Evolutionary conservation across 352 stramenopile species (phyloP), one percentile per base, ranked within the genome.

Genomic region (Globisporangium viniferum): DNA sequence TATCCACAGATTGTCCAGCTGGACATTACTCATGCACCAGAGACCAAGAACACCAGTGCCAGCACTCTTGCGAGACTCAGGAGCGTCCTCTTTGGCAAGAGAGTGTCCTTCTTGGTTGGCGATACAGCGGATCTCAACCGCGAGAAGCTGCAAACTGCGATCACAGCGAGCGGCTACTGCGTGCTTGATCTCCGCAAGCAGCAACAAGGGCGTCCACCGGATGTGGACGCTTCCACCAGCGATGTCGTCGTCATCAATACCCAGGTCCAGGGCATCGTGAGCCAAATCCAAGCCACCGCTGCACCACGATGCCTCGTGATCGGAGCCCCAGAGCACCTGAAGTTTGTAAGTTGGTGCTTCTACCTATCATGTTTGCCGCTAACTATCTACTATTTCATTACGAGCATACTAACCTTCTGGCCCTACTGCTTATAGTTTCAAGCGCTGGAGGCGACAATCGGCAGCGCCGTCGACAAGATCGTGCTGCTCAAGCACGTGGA

Each of bases 401-500:
- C 24, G 24, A 24, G 24, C 24, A 24, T 24, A 24, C 24, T 55
- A 7, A 55, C n/a, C 12, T 18, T 4, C 5, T 48, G 22, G 8
- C 14, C 14, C 55, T 9, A 59, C 9, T 56, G 24, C 12, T 65
- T 3, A 1, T 48, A 78, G 75, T 82, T 82, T 53, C 70, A 74
- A 14, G 61, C 64, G 6, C 49, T 90, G 0, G 71, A 82, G 60
- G 53, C 62, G 15, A 41, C 29, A 0, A 65, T 84, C 33, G 82
- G 82, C 1, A 61, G 62, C 24, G 75, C 72, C 2, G 58, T 86
- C 22, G 31, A 73, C 24, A 67, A 72, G 33, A 60, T 90, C 44
- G 29, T 88, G 31, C 69, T 90, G 24, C 67, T 89, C 22, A 84
- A 85, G 64, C 75, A 78, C 29, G 59, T 64, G 24, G 64, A 55